Percentiles rank a stretch among this genome's conserved stretches.
phyloP scores from a whole-genome alignment of 192 early-diverging fungal species.

The Coemansia aciculifera region DNA sequence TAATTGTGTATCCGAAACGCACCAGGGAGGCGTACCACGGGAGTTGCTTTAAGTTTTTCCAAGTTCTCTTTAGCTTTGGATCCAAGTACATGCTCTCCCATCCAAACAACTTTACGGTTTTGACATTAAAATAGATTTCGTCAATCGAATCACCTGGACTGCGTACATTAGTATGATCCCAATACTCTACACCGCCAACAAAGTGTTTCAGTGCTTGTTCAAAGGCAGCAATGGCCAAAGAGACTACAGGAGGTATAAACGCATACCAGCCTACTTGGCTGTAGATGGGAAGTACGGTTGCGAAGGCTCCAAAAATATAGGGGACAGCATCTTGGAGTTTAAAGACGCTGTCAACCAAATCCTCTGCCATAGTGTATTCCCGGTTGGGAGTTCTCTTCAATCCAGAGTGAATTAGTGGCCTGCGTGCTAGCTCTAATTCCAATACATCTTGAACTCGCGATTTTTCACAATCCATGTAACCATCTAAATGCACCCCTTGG shows the following conservation, averaged over 20 bases:
- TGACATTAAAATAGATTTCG: neutral
- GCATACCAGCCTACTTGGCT: neutral
- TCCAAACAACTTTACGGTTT: slow-evolving; percentile 5
- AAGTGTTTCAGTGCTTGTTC: neutral
- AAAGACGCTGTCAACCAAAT: neutral
- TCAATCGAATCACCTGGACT: neutral
- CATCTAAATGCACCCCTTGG: neutral
- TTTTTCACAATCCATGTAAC: neutral
- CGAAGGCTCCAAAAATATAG: neutral
- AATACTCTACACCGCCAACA: neutral
- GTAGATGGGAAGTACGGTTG: neutral
- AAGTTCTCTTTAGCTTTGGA: neutral
- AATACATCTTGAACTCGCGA: neutral
- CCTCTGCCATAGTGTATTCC: neutral
- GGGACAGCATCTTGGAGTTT: neutral
- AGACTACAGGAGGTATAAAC: neutral
- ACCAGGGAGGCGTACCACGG: slow-evolving; percentile 4
- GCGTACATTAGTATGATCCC: neutral
- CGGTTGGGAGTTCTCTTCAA: neutral
- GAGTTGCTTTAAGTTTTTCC: neutral
- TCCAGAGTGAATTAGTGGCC: neutral
- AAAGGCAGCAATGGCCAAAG: neutral
- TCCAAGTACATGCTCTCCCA: slow-evolving; percentile 10
- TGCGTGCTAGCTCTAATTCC: neutral
- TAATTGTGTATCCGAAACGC: neutral